These are phyloP conservation scores for Achaetomiella virescens DNA, from an alignment of 495 filamentous ascomycete genomes.

Conservation along the genomic window DNA sequence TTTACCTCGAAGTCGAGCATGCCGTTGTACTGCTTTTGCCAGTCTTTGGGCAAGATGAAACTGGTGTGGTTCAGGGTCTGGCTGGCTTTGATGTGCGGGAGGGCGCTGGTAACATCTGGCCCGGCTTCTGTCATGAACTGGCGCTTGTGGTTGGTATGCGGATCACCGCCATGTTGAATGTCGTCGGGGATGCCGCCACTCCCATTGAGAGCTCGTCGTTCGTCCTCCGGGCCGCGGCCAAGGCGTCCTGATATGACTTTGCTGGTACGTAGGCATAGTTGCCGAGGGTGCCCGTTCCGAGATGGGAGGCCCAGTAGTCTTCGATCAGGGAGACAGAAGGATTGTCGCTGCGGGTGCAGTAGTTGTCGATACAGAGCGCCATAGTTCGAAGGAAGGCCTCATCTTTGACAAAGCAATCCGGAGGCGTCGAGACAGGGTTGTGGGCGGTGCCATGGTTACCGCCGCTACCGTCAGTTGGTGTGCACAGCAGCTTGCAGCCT, in stretches of 20 bases:
- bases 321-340: conserved; percentile 10
- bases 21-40: conserved; percentile 20
- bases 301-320: conserved; percentile 20
- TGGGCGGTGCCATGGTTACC: conserved; percentile 22
- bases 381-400: conserved; percentile 16
- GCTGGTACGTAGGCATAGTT: conserved; percentile 12
- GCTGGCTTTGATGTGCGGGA: conserved; percentile 15
- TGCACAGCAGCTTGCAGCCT: conserved; percentile 13
- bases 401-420: conserved; percentile 15
- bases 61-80: conserved; percentile 13
- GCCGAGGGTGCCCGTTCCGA: conserved; percentile 18
- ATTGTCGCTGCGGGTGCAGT: conserved; percentile 17
- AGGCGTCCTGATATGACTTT: conserved; percentile 7
- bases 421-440: conserved; percentile 13
- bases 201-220: not conserved
- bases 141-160: no score
- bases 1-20: conserved; percentile 18
- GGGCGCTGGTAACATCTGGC: conserved; percentile 11
- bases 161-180: not conserved
- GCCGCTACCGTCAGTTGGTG: conserved; percentile 2
- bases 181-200: not conserved
- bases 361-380: conserved; percentile 20
- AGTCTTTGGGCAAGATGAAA: conserved; percentile 17
- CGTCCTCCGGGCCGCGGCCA: conserved; percentile 13
- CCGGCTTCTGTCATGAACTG: conserved; percentile 7